Percentiles rank a stretch among this genome's conserved stretches.
phyloP scores from a whole-genome alignment of 73 alveolate genomes.

The Loxodes magnus region DNA sequence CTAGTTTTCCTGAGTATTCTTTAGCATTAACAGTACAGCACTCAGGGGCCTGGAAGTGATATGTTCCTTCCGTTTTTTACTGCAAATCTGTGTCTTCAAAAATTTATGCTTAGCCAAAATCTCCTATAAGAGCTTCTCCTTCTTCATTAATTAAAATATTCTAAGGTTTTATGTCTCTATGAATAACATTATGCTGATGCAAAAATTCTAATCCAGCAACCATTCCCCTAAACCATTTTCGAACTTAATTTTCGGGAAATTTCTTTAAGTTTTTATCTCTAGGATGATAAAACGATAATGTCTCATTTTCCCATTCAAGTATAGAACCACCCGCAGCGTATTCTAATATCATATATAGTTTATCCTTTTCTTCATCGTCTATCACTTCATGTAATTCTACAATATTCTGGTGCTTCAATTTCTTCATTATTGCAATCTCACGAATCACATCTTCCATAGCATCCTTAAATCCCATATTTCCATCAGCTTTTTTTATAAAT shows the following conservation, averaged over 20 bases:
- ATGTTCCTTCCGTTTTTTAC: slow-evolving; percentile 26
- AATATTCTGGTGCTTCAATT: slow-evolving; percentile 53
- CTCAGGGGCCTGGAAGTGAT: slow-evolving; percentile 44
- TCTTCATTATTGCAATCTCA: slow-evolving; percentile 64
- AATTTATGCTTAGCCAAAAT: slow-evolving; percentile 23
- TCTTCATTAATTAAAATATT: slow-evolving; percentile 16
- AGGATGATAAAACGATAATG: slow-evolving; percentile 1
- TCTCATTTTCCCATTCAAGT: slow-evolving; percentile 20
- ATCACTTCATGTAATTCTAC: slow-evolving; percentile 52
- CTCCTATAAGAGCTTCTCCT: slow-evolving; percentile 25
- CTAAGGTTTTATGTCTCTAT: slow-evolving; percentile 42
- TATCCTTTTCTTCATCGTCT: slow-evolving; percentile 51
- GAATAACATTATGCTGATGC: slow-evolving; percentile 23
- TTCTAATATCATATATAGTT: slow-evolving; percentile 57
- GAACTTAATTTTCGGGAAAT: slow-evolving; percentile 3
- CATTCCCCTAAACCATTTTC: slow-evolving; percentile 15
- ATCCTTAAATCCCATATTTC: slow-evolving; percentile 10
- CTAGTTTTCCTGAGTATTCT: slow-evolving; percentile 13
- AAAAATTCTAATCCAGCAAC: slow-evolving; percentile 25
- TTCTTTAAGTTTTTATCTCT: slow-evolving; percentile 7
- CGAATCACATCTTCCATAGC: slow-evolving; percentile 25
- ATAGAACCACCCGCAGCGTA: slow-evolving; percentile 47
- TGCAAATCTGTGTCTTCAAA: slow-evolving; percentile 23
- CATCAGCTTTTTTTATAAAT: slow-evolving; percentile 21
- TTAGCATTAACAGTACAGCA: slow-evolving; percentile 5